A percentile compares a stretch with the other conserved stretches of the same genome.
These are phyloP conservation scores for Podila horticola DNA, from an alignment of 192 early-diverging fungal genomes.

Conservation along the genomic window DNA sequence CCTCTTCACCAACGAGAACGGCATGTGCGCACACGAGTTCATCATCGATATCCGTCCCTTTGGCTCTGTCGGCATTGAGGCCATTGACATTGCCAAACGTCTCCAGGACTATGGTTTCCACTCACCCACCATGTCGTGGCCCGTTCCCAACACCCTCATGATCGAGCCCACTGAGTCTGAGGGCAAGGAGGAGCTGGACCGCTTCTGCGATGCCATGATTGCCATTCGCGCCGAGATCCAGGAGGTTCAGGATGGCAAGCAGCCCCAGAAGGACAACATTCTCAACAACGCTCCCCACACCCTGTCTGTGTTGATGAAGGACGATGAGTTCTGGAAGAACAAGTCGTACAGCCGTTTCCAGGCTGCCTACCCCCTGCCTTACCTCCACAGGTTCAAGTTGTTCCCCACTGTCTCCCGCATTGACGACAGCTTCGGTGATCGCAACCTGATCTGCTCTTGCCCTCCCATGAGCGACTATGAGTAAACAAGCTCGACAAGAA, in stretches of 20 bases:
- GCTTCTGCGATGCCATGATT: slow-evolving; percentile 99
- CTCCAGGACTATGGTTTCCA: slow-evolving; percentile 99
- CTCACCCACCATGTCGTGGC: slow-evolving; percentile 99
- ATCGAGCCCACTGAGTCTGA: slow-evolving; percentile 99
- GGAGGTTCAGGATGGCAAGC: slow-evolving; percentile 85
- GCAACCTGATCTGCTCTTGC: slow-evolving; percentile 95
- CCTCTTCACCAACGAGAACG: slow-evolving; percentile 91
- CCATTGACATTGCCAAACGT: slow-evolving; percentile 98
- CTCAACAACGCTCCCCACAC: slow-evolving; percentile 93
- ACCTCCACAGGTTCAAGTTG: slow-evolving; percentile 92
- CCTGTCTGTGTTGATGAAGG: slow-evolving; percentile 76
- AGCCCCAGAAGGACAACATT: slow-evolving; percentile 88
- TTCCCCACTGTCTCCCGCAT: slow-evolving; percentile 94
- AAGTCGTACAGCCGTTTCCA: slow-evolving; percentile 85
- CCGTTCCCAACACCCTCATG: slow-evolving; percentile 99
- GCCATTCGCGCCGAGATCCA: slow-evolving; percentile 93
- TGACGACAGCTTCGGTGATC: slow-evolving; percentile 96
- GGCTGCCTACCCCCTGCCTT: slow-evolving; percentile 91
- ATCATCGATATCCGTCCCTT: slow-evolving; percentile 98
- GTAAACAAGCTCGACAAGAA: slow-evolving; percentile 5
- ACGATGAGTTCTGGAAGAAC: slow-evolving; percentile 77
- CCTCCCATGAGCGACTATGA: slow-evolving; percentile 89
- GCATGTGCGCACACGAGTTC: slow-evolving; percentile 99
- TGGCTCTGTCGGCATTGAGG: slow-evolving; percentile 82
- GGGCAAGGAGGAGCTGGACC: slow-evolving; percentile 90